Percentiles rank a stretch among this genome's conserved stretches.
phyloP scores from a whole-genome alignment of 257 asterid genomes.

The Hygrophila difformis region DNA sequence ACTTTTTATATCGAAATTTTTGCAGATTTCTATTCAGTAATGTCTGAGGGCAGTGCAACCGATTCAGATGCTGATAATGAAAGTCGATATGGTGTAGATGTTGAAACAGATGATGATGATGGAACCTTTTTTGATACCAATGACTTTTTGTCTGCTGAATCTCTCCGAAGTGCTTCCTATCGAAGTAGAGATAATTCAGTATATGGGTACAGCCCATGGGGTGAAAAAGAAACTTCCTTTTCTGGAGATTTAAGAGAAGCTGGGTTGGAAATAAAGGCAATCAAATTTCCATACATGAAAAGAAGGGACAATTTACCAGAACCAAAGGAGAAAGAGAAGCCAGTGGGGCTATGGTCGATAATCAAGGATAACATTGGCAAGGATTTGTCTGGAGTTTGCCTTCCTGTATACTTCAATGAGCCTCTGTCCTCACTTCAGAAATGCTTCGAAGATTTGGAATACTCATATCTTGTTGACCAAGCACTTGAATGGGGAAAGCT shows the following conservation, averaged over 20 bases:
- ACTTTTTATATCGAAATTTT: slow-evolving; percentile 10
- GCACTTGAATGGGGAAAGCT: slow-evolving; percentile 93
- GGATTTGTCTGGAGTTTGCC: slow-evolving; percentile 98
- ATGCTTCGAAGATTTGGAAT: slow-evolving; percentile 96
- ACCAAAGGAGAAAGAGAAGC: slow-evolving; percentile 95
- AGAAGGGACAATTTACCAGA: slow-evolving; percentile 86
- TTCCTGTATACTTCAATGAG: slow-evolving; percentile 97
- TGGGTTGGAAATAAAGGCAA: slow-evolving; percentile 45
- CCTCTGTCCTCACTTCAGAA: slow-evolving; percentile 95
- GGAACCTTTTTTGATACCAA: slow-evolving; percentile 77
- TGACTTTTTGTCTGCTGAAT: slow-evolving; percentile 80
- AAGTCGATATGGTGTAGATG: slow-evolving; percentile 75
- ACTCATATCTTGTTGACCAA: slow-evolving; percentile 84
- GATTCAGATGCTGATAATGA: slow-evolving; percentile 92
- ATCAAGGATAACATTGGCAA: slow-evolving; percentile 98
- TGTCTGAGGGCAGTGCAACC: slow-evolving; percentile 93
- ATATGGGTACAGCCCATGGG: slow-evolving; percentile 41
- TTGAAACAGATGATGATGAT: slow-evolving; percentile 90
- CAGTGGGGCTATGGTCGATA: slow-evolving; percentile 93
- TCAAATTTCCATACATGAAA: slow-evolving; percentile 59
- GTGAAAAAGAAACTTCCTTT: slow-evolving; percentile 50
- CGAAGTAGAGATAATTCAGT: slow-evolving; percentile 73
- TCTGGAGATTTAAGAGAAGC: slow-evolving; percentile 47
- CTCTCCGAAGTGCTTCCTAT: slow-evolving; percentile 81
- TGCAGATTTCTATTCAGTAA: slow-evolving; percentile 87